Evolutionary conservation across 805 yeast genomes (phyloP).

Genomic region (Saturnispora hagleri): DNA sequence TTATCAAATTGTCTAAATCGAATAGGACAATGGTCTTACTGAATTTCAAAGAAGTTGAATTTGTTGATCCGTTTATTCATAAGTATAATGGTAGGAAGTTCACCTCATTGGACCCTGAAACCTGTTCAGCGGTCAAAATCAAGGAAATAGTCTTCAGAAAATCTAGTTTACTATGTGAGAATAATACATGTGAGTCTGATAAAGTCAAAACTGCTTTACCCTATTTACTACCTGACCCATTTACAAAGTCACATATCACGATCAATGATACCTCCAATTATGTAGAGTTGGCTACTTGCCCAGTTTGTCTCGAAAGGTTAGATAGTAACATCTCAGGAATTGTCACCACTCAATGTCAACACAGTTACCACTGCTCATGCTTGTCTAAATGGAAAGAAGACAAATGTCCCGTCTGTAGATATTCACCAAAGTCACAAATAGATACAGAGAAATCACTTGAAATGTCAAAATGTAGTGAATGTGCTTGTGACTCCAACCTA

Average conservation of each 20-base stretch:
- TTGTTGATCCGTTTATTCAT: slow-evolving; percentile 57
- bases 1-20: slow-evolving; percentile 55
- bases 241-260: slow-evolving; percentile 31
- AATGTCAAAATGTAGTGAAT: slow-evolving; percentile 39
- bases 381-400: slow-evolving; percentile 84
- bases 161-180: slow-evolving; percentile 17
- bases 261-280: slow-evolving; percentile 19
- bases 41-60: slow-evolving; percentile 50
- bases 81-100: slow-evolving; percentile 65
- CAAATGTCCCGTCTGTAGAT: slow-evolving; percentile 84
- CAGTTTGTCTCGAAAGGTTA: slow-evolving; percentile 85
- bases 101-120: slow-evolving; percentile 83
- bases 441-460: neutral
- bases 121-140: slow-evolving; percentile 69
- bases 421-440: slow-evolving; percentile 37
- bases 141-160: slow-evolving; percentile 42
- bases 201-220: slow-evolving; percentile 37
- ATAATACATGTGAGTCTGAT: slow-evolving; percentile 4
- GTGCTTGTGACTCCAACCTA: slow-evolving; percentile 51
- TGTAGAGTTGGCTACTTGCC: slow-evolving; percentile 79
- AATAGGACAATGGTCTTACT: slow-evolving; percentile 69
- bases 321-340: slow-evolving; percentile 75
- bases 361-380: slow-evolving; percentile 86
- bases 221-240: slow-evolving; percentile 64
- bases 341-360: slow-evolving; percentile 85